phyloP scores from a whole-genome alignment of 2,329 filamentous ascomycete species.

The Fusarium heterosporum region DNA sequence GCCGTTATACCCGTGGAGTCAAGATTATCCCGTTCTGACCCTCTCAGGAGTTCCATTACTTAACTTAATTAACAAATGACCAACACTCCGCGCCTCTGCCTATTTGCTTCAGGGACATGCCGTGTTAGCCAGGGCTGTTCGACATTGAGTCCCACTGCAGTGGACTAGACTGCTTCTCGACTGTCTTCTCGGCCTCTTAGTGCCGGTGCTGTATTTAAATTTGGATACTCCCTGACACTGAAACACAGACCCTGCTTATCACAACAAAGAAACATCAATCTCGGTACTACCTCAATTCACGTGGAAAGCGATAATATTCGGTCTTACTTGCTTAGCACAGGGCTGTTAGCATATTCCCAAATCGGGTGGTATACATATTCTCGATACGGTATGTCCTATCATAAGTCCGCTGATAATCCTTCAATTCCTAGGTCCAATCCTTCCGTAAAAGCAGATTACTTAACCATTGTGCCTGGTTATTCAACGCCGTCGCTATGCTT shows the following conservation, averaged over 20 bases:
- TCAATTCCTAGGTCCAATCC: not conserved
- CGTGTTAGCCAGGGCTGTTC: constrained; percentile 7
- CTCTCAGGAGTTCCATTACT: not conserved
- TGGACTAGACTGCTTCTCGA: constrained; percentile 22
- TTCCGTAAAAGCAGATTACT: constrained; percentile 10
- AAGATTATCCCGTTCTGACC: constrained; percentile 11
- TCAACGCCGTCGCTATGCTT: constrained; percentile 44
- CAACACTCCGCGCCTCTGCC: not conserved
- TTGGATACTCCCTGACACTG: constrained; percentile 4
- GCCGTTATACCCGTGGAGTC: constrained; percentile 27
- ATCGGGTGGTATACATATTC: not conserved
- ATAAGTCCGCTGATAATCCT: not conserved
- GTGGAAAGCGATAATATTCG: not conserved
- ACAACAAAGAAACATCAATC: constrained; percentile 24
- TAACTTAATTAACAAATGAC: not conserved
- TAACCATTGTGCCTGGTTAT: constrained; percentile 10
- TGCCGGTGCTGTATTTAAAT: constrained; percentile 24
- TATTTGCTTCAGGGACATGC: not conserved
- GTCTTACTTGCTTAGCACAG: not conserved
- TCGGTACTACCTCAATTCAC: constrained; percentile 4
- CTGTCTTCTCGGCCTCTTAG: constrained; percentile 23
- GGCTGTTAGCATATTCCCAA: not conserved
- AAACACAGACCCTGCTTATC: constrained; percentile 5
- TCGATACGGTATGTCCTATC: constrained; percentile 1
- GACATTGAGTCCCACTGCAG: constrained; percentile 12